Percentiles rank a stretch among this genome's conserved stretches.
Evolutionary conservation across 192 early-diverging fungal species (phyloP).

Genomic region (Coemansia aciculifera): DNA sequence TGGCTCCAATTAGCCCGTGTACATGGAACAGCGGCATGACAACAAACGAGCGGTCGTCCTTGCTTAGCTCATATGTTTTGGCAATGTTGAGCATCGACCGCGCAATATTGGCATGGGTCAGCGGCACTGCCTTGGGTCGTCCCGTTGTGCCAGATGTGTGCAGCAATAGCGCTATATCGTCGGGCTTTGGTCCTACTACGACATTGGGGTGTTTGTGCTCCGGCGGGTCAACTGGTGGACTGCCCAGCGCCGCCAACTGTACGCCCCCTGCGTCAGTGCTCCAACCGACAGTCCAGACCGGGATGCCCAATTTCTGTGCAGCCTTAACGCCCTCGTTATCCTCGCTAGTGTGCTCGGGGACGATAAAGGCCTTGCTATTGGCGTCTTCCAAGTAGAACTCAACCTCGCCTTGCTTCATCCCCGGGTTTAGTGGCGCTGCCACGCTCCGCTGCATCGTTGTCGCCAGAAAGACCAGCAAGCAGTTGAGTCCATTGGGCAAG

Average conservation of each 20-base stretch:
- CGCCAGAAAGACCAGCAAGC: slow-evolving; percentile 68
- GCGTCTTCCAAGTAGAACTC: slow-evolving; percentile 77
- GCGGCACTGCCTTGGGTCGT: slow-evolving; percentile 75
- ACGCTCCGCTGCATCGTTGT: slow-evolving; percentile 60
- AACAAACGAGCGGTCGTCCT: slow-evolving; percentile 65
- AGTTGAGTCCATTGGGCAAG: slow-evolving; percentile 70
- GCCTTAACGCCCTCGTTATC: slow-evolving; percentile 60
- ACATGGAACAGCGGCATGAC: slow-evolving; percentile 90
- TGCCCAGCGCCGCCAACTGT: slow-evolving; percentile 29
- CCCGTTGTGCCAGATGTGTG: slow-evolving; percentile 86
- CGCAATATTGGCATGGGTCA: slow-evolving; percentile 74
- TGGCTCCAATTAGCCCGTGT: slow-evolving; percentile 77
- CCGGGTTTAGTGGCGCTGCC: slow-evolving; percentile 73
- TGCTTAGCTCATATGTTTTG: slow-evolving; percentile 63
- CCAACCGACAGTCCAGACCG: slow-evolving; percentile 63
- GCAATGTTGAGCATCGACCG: slow-evolving; percentile 74
- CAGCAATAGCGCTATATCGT: slow-evolving; percentile 71
- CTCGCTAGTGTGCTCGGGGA: slow-evolving; percentile 57
- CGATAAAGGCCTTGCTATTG: slow-evolving; percentile 61
- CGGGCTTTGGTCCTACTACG: slow-evolving; percentile 31
- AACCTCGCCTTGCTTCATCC: slow-evolving; percentile 68
- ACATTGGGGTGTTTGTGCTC: slow-evolving; percentile 10
- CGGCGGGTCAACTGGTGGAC: slow-evolving; percentile 15
- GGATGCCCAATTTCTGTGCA: slow-evolving; percentile 53
- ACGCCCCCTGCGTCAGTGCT: slow-evolving; percentile 24